phyloP scores from a whole-genome alignment of 768 basidiomycete species.

The Termitomyces sp. region DNA sequence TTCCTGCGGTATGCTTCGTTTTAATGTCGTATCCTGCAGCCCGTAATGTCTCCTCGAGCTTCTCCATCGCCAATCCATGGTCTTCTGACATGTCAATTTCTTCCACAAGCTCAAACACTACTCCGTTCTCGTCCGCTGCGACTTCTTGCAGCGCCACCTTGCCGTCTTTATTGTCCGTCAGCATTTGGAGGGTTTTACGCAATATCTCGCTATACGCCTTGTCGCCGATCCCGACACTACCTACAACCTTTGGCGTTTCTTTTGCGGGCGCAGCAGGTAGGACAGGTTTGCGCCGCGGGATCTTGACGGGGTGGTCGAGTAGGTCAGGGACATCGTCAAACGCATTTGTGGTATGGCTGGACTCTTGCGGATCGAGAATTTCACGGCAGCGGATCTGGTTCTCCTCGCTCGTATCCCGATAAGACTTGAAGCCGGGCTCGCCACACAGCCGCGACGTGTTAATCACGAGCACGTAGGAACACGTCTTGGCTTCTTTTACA shows the following conservation, averaged over 20 bases:
- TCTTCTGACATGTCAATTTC: constrained; percentile 33
- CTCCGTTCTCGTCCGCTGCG: constrained; percentile 34
- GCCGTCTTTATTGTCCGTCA: constrained; percentile 22
- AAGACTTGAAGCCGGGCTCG: constrained; percentile 88
- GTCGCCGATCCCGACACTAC: constrained; percentile 13
- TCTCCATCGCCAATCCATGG: constrained; percentile 33
- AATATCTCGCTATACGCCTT: constrained; percentile 26
- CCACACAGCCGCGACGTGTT: constrained; percentile 93
- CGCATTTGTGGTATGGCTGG: constrained; percentile 19
- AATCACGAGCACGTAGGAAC: constrained; percentile 90
- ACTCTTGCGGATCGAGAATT: constrained; percentile 43
- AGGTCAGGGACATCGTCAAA: constrained; percentile 32
- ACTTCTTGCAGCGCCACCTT: constrained; percentile 37
- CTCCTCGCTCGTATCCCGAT: constrained; percentile 59
- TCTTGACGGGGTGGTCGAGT: constrained; percentile 50
- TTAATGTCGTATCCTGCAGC: constrained; percentile 48
- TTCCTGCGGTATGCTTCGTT: constrained; percentile 17
- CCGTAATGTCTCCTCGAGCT: constrained; percentile 44
- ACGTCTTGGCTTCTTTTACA: constrained; percentile 91
- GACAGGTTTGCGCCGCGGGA: constrained; percentile 43
- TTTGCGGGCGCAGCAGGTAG: constrained; percentile 34
- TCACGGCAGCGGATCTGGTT: constrained; percentile 75
- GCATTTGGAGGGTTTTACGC: constrained; percentile 32
- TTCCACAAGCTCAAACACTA: constrained; percentile 40
- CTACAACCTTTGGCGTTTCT: constrained; percentile 3